These are phyloP conservation scores for Lathyrus aphaca DNA, from an alignment of 306 rosid species.

Conservation along the genomic window DNA sequence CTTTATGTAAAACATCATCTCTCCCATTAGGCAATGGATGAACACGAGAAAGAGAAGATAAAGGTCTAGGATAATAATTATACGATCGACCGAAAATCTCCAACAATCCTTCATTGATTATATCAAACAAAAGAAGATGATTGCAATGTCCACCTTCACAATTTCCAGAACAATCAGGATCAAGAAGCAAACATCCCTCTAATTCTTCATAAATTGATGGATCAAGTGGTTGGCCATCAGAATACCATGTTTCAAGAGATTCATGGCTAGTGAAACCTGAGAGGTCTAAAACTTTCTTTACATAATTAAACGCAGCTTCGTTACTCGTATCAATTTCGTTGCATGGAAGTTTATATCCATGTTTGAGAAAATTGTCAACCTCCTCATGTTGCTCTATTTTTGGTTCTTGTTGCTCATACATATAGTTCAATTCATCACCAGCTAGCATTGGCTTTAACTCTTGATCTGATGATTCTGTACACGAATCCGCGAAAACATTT, in stretches of 20 bases:
- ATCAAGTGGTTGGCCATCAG: constrained; percentile 59
- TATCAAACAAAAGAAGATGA: constrained; percentile 73
- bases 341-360: constrained; percentile 33
- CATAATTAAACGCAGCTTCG: constrained; percentile 64
- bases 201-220: constrained; percentile 56
- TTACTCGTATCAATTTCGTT: constrained; percentile 45
- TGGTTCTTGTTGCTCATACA: constrained; percentile 33
- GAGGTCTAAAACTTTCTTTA: constrained; percentile 66
- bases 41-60: constrained; percentile 52
- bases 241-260: constrained; percentile 58
- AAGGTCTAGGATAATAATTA: constrained; percentile 55
- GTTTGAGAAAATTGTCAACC: constrained; percentile 29
- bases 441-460: constrained; percentile 4
- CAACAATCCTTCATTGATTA: constrained; percentile 69
- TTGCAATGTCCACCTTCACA: constrained; percentile 49
- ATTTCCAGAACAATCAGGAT: constrained; percentile 57
- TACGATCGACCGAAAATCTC: constrained; percentile 70
- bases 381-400: neutral
- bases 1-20: constrained; percentile 53
- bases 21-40: constrained; percentile 61
- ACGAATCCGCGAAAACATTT: neutral
- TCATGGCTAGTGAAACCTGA: constrained; percentile 55
- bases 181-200: constrained; percentile 57
- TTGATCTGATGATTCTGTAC: constrained; percentile 40
- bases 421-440: constrained; percentile 30